Percentiles rank a stretch among this genome's conserved stretches.
Conservation (phyloP, 176 grass and related monocot genomes). For the Oryza meridionalis region DNA sequence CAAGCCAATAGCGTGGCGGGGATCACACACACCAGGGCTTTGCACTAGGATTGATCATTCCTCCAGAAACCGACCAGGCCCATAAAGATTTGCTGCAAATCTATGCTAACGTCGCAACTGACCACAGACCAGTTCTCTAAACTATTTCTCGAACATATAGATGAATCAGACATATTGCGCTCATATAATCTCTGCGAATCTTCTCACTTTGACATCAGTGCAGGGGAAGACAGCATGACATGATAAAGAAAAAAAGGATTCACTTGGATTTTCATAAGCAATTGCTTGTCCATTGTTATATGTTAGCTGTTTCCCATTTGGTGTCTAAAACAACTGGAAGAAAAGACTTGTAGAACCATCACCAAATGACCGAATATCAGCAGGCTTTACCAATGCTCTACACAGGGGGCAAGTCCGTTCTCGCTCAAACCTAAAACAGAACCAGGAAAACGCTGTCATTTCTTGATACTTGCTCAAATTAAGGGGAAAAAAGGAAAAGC, state of each 20-base stretch:
- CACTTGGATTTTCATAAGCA: slow-evolving; percentile 27
- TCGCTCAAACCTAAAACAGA: slow-evolving; percentile 78
- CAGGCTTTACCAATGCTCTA: slow-evolving; percentile 85
- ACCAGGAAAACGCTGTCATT: slow-evolving; percentile 28
- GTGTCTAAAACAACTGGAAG: slow-evolving; percentile 83
- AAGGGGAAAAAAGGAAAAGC: background rate
- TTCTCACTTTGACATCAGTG: slow-evolving; percentile 32
- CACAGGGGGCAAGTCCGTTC: slow-evolving; percentile 87
- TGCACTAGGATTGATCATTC: background rate
- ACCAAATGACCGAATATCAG: slow-evolving; percentile 90
- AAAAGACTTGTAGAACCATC: slow-evolving; percentile 93
- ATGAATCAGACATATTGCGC: slow-evolving; percentile 20
- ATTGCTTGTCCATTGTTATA: slow-evolving; percentile 40
- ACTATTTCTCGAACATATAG: slow-evolving; percentile 42
- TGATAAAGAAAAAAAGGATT: slow-evolving; percentile 15
- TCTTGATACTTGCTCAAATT: background rate
- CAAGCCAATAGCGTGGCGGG: background rate
- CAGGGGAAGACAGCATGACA: slow-evolving; percentile 22
- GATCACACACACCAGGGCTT: background rate
- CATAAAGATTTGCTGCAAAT: slow-evolving; percentile 17
- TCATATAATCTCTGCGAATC: slow-evolving; percentile 20
- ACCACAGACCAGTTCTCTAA: slow-evolving; percentile 32
- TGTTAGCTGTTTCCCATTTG: slow-evolving; percentile 41
- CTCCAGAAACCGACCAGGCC: background rate
- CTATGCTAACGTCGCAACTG: slow-evolving; percentile 32